These are phyloP conservation scores for Chytriomyces confervae DNA, from an alignment of 192 early-diverging fungal species.

Conservation along the genomic window DNA sequence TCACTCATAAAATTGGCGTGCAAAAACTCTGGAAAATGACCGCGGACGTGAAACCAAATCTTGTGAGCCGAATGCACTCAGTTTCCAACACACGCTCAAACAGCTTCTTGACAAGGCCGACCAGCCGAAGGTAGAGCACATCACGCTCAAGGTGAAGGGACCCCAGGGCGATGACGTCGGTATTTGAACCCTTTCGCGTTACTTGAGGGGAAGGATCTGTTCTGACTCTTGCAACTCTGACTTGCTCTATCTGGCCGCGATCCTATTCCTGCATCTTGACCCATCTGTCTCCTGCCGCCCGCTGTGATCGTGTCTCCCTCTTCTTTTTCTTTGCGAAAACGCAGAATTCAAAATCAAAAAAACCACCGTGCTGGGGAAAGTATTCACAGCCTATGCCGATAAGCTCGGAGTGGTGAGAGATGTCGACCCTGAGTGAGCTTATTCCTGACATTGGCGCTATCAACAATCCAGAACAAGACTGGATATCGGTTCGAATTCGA, in stretches of 20 bases:
- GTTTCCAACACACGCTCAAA: background rate
- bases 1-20: no score
- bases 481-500: slow-evolving; percentile 91
- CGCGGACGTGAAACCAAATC: background rate
- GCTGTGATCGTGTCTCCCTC: background rate
- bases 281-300: background rate
- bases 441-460: background rate
- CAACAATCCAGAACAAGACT: slow-evolving; percentile 52
- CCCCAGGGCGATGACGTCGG: slow-evolving; percentile 54
- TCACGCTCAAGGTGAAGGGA: slow-evolving; percentile 88
- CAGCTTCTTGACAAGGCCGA: background rate
- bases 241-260: background rate
- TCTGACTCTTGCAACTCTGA: slow-evolving; percentile 9
- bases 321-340: background rate
- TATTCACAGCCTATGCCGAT: slow-evolving; percentile 91
- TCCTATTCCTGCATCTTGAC: background rate
- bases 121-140: slow-evolving; percentile 38
- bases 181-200: slow-evolving; percentile 42
- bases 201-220: background rate
- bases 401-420: slow-evolving; percentile 71
- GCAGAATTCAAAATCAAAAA: slow-evolving; percentile 96
- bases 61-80: background rate
- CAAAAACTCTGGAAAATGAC: background rate
- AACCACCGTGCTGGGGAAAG: slow-evolving; percentile 82
- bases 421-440: background rate